These are phyloP conservation scores for Pelargonium fulgidum DNA, from an alignment of 441 rosid species.

Conservation along the genomic window DNA sequence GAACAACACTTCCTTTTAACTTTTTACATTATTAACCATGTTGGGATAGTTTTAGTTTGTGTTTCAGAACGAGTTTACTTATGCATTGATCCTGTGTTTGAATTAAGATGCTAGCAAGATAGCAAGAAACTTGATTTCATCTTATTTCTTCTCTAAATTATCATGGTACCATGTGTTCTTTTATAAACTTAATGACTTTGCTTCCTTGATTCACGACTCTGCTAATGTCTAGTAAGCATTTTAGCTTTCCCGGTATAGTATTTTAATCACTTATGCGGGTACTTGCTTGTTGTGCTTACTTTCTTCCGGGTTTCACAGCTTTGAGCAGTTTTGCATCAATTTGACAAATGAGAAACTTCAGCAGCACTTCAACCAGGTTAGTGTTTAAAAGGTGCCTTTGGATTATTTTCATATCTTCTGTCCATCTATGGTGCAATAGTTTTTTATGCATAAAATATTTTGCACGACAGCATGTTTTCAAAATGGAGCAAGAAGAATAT, in stretches of 20 bases:
- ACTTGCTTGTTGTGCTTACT: constrained; percentile 8
- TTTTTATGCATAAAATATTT: background rate
- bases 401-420: constrained; percentile 16
- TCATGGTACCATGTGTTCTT: constrained; percentile 3
- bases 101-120: background rate
- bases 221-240: background rate
- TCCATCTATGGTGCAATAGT: constrained; percentile 8
- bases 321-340: constrained; percentile 79
- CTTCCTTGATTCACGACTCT: background rate
- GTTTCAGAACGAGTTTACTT: background rate
- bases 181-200: background rate
- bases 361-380: constrained; percentile 80
- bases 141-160: background rate
- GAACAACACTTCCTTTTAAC: background rate
- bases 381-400: constrained; percentile 17
- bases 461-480: constrained; percentile 59
- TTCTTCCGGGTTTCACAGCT: constrained; percentile 37
- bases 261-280: constrained; percentile 2
- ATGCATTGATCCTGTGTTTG: background rate
- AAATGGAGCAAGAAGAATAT: constrained; percentile 84
- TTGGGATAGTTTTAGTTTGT: background rate
- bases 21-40: background rate
- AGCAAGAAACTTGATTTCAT: background rate
- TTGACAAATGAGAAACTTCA: constrained; percentile 81
- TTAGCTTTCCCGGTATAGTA: background rate